Evolutionary conservation across 331 rosid species (phyloP).

Genomic region (Quercus phellos): DNA sequence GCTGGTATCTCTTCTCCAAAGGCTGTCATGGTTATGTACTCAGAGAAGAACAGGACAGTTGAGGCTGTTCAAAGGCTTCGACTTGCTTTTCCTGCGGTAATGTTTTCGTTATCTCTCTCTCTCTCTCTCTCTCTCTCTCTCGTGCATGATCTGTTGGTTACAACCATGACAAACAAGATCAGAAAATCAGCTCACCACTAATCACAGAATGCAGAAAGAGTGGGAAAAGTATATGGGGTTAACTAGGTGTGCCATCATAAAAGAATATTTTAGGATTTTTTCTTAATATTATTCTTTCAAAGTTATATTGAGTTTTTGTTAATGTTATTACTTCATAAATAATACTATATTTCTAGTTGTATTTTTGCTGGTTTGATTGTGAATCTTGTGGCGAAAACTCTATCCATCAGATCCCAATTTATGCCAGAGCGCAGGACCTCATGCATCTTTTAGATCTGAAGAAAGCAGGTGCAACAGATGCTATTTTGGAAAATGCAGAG

Average conservation of each 20-base stretch:
- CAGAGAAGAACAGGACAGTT: slow-evolving; percentile 49
- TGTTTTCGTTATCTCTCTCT: slow-evolving; percentile 24
- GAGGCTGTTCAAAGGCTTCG: slow-evolving; percentile 87
- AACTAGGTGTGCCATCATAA: not conserved
- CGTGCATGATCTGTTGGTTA: not conserved
- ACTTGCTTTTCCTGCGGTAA: slow-evolving; percentile 73
- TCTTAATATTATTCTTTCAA: too few relatives aligned
- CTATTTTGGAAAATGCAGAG: slow-evolving; percentile 91
- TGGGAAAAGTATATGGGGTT: not conserved
- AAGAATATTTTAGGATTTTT: not conserved
- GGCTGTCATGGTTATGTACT: slow-evolving; percentile 93
- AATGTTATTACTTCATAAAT: not conserved
- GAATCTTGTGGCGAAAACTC: slow-evolving; percentile 20
- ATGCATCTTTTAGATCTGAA: slow-evolving; percentile 83
- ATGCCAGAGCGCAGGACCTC: slow-evolving; percentile 86
- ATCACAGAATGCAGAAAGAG: not conserved
- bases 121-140: not conserved
- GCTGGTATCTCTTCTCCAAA: slow-evolving; percentile 91
- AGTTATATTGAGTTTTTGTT: not conserved
- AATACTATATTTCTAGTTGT: not conserved
- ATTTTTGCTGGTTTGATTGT: slow-evolving; percentile 17
- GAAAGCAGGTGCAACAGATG: slow-evolving; percentile 91
- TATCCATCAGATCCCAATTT: slow-evolving; percentile 72
- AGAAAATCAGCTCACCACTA: not conserved
- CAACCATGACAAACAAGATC: not conserved